Evolutionary conservation across 192 early-diverging fungal genomes (phyloP).

Genomic region (Backusella australiensis): DNA sequence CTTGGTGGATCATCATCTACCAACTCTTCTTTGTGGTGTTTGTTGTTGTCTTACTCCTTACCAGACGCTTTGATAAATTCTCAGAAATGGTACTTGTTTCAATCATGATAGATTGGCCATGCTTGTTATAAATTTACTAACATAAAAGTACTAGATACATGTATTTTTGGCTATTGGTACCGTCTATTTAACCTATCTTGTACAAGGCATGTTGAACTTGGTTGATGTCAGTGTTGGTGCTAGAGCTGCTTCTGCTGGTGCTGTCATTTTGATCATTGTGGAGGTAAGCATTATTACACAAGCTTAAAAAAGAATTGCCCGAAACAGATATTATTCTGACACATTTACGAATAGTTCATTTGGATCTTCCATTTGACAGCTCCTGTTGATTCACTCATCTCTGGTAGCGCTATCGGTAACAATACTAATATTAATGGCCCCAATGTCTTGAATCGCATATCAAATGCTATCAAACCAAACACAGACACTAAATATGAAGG

Average conservation of each 20-base stretch:
- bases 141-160: conserved; percentile 14
- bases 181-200: conserved; percentile 20
- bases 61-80: not conserved
- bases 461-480: not conserved
- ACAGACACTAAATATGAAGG: not conserved
- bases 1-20: conserved; percentile 35
- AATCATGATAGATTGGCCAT: no score
- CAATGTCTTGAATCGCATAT: not conserved
- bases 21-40: conserved; percentile 21
- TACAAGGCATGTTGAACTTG: not conserved
- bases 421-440: not conserved
- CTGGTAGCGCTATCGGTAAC: not conserved
- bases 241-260: conserved; percentile 27
- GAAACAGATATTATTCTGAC: not conserved
- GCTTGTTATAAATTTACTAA: not conserved
- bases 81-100: conserved; percentile 6
- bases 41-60: conserved; percentile 1
- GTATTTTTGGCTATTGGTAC: conserved; percentile 24
- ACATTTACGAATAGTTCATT: conserved; percentile 40
- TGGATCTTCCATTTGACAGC: conserved; percentile 68
- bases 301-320: not conserved
- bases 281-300: conserved; percentile 22
- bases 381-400: conserved; percentile 51
- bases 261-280: conserved; percentile 30
- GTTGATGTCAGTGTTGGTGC: not conserved